phyloP scores from a whole-genome alignment of 306 rosid genomes.

The Dalbergia cochinchinensis region DNA sequence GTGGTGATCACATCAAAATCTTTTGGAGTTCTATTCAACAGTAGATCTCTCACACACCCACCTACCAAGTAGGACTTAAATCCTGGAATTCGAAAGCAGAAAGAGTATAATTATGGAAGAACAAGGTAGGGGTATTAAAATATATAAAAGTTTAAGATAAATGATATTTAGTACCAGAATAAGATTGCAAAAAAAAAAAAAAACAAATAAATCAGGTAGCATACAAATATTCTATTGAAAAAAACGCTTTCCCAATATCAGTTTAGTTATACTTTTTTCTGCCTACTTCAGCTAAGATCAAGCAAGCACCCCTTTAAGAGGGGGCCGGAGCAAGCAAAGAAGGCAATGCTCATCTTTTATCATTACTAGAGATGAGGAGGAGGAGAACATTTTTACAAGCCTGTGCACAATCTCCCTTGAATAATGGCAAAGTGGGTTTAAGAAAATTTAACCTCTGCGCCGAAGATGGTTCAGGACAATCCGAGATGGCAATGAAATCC shows the following conservation, averaged over 20 bases:
- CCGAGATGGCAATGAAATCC: constrained; percentile 47
- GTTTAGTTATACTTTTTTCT: neutral
- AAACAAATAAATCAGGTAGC: neutral
- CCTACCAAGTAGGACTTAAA: constrained; percentile 92
- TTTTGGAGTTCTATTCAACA: constrained; percentile 79
- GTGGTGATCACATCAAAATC: constrained; percentile 93
- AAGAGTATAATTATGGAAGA: constrained; percentile 35
- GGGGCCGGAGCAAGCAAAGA: neutral
- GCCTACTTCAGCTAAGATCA: constrained; percentile 23
- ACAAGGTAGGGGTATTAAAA: constrained; percentile 8
- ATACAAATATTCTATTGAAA: neutral
- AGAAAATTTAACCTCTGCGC: constrained; percentile 44
- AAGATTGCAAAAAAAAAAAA: neutral
- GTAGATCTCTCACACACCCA: constrained; percentile 94
- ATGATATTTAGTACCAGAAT: constrained; percentile 18
- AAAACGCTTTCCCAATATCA: neutral
- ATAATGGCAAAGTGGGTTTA: neutral
- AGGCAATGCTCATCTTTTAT: constrained; percentile 10
- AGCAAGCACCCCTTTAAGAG: neutral
- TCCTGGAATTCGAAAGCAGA: constrained; percentile 59
- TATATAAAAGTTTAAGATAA: constrained; percentile 10
- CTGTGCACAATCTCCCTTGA: constrained; percentile 17
- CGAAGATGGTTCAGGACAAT: constrained; percentile 47
- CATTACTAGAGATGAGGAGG: constrained; percentile 11
- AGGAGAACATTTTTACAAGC: constrained; percentile 24